A percentile compares a stretch with the other conserved stretches of the same genome.
Conservation (phyloP, 176 grass and related monocot species). For the Zizania latifolia region DNA sequence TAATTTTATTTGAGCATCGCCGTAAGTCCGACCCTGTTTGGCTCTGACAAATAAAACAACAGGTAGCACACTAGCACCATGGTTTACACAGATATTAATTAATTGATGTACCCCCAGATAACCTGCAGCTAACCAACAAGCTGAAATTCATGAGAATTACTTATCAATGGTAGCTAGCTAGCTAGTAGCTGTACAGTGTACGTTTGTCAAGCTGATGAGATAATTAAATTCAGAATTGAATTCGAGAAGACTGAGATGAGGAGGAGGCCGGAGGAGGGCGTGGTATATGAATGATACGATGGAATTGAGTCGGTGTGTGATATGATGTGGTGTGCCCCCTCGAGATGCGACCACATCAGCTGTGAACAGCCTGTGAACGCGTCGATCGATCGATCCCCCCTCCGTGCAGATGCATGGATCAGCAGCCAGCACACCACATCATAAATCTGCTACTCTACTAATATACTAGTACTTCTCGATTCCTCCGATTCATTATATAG, state of each 20-base stretch:
- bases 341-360: slow-evolving; percentile 18
- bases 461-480: too few species aligned
- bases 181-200: too few species aligned
- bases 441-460: too few species aligned
- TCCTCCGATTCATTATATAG: too few species aligned
- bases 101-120: too few species aligned
- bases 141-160: neutral
- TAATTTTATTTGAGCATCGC: neutral
- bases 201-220: too few species aligned
- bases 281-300: neutral
- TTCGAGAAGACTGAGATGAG: too few species aligned
- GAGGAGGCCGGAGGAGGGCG: neutral
- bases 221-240: too few species aligned
- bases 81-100: neutral
- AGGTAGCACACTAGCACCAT: neutral
- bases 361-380: neutral
- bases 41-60: neutral
- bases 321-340: neutral
- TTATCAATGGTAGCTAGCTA: too few species aligned
- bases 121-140: neutral
- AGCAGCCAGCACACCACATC: neutral
- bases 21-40: neutral
- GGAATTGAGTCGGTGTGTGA: neutral
- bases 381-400: too few species aligned
- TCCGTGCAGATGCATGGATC: neutral